Evolutionary conservation across 1,139 yeast species (phyloP), one percentile per base, ranked within the genome.

Genomic region (Pichia inconspicua): DNA sequence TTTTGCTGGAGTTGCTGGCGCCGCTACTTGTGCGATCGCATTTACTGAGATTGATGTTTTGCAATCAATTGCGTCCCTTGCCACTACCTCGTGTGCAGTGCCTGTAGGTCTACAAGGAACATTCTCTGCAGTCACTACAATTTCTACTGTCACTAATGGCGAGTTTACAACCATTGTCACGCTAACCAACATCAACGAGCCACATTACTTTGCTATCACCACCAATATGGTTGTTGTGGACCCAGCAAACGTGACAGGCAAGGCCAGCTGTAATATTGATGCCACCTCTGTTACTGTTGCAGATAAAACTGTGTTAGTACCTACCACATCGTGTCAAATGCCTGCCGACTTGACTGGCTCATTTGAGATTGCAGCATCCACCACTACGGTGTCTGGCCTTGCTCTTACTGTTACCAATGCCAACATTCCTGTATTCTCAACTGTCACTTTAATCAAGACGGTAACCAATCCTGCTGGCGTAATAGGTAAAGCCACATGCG

Each of bases 21-120:
- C n/a, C 5, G 35, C 17, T 14, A 14, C 35, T 10, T 32, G 17
- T 5, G 2, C n/a, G 9, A 32, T 14, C 5, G n/a, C 35, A 32
- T n/a, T 32, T 32, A 32, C 35, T 10, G 35, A 32, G 17, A 32
- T 52, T 22, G 47, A 52, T 10, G 46, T 51, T 1, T 44, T 4
- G 9, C 30, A 27, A 27, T 27, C 30, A 8, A 27, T 27, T 27
- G 30, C 4, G 30, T 11, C 11, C 3, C 12, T 27, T 27, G 30
- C 30, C 9, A 27, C 51, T 4, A 44, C 53, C 5, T 48, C 47
- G 9, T 41, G 53, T 10, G 44, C 52, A 11, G 25, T 32, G 35
- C 35, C 35, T 32, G 4, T n/a, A 7, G 17, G 9, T 14, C 10
- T 32, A 10, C 17, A 32, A 14, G 35, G 35, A 14, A 14, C 35